Conservation (phyloP, 2,329 filamentous ascomycete species). For the Aspergillus chevalieri region DNA sequence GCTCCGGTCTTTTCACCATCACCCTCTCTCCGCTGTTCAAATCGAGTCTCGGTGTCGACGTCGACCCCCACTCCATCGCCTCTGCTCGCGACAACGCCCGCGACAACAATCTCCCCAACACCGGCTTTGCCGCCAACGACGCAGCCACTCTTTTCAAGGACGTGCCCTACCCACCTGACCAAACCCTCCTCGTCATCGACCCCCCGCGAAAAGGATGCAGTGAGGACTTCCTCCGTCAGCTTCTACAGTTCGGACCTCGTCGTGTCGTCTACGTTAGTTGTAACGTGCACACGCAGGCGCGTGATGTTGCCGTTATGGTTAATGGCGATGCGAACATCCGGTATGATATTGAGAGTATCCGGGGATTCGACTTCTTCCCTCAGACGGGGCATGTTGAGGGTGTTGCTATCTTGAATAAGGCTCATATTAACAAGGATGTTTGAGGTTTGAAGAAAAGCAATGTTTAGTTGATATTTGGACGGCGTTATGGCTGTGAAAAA, state of each 20-base stretch:
- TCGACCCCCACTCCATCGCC: slow-evolving; percentile 69
- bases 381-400: slow-evolving; percentile 68
- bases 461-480: too few relatives aligned
- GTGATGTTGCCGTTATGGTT: slow-evolving; percentile 84
- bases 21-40: slow-evolving; percentile 77
- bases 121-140: slow-evolving; percentile 83
- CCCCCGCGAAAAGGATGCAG: slow-evolving; percentile 96
- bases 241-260: slow-evolving; percentile 69
- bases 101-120: slow-evolving; percentile 69
- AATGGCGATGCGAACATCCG: slow-evolving; percentile 50
- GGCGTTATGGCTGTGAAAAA: too few relatives aligned
- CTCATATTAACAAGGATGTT: slow-evolving; percentile 2
- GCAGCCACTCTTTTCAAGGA: slow-evolving; percentile 74
- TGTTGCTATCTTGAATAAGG: slow-evolving; percentile 52
- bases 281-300: slow-evolving; percentile 94
- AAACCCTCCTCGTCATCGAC: slow-evolving; percentile 92
- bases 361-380: slow-evolving; percentile 96
- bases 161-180: slow-evolving; percentile 65
- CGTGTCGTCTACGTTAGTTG: slow-evolving; percentile 92
- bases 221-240: slow-evolving; percentile 70
- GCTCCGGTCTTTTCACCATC: slow-evolving; percentile 94
- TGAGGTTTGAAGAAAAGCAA: too few relatives aligned
- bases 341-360: slow-evolving; percentile 84
- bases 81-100: slow-evolving; percentile 72
- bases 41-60: slow-evolving; percentile 83